phyloP scores from a whole-genome alignment of 2,329 filamentous ascomycete genomes.

The Aphanoascus verrucosus region DNA sequence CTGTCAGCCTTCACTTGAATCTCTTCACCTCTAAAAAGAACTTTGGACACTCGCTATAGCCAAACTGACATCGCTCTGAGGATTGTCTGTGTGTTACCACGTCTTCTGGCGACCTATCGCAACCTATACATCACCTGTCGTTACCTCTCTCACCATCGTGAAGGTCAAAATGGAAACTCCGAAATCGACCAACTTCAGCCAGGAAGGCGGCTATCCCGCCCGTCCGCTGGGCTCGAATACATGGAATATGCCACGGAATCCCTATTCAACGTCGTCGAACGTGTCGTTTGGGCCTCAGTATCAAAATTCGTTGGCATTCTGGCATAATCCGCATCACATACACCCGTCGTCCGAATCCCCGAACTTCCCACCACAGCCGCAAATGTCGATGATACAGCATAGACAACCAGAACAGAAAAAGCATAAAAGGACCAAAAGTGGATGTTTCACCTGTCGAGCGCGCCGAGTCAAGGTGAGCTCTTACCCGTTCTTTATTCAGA shows the following conservation, averaged over 20 bases:
- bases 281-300: conserved; percentile 18
- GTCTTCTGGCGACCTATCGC: neutral
- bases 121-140: neutral
- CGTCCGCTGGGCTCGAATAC: neutral
- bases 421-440: conserved; percentile 83
- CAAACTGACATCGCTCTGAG: neutral
- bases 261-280: neutral
- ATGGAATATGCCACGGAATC: neutral
- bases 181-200: neutral
- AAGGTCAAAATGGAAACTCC: neutral
- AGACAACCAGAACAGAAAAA: conserved; percentile 60
- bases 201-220: neutral
- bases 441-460: conserved; percentile 84
- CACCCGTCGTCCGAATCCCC: conserved; percentile 20
- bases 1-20: neutral
- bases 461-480: conserved; percentile 62
- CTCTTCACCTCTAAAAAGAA: neutral
- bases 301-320: conserved; percentile 35
- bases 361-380: neutral
- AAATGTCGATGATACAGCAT: neutral
- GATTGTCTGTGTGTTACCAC: neutral
- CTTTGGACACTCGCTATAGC: neutral
- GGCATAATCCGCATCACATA: conserved; percentile 29
- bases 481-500: neutral
- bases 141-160: neutral